Percentiles rank a stretch among this genome's conserved stretches.
These are phyloP conservation scores for Penicillium sp. DNA, from an alignment of 2,329 filamentous ascomycete species.

Conservation along the genomic window DNA sequence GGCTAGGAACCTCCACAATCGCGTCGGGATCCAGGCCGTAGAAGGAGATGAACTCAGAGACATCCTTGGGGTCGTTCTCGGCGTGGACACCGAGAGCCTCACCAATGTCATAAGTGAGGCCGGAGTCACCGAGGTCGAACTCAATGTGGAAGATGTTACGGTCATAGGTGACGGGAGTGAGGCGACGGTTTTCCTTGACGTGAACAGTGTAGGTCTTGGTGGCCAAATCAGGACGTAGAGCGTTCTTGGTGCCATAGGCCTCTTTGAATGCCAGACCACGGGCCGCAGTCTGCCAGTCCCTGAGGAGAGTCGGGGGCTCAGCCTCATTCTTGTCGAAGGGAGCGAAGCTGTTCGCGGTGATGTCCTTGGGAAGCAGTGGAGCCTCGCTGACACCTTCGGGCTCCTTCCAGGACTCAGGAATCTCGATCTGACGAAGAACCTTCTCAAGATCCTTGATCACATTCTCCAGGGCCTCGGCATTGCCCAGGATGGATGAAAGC, in stretches of 20 bases:
- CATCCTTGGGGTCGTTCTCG: conserved; percentile 79
- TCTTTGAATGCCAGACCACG: conserved; percentile 93
- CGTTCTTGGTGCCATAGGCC: conserved; percentile 72
- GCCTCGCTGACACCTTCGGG: conserved; percentile 49
- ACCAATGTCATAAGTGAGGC: conserved; percentile 93
- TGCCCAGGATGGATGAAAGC: conserved; percentile 60
- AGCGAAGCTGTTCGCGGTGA: conserved; percentile 78
- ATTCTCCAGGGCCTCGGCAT: conserved; percentile 62
- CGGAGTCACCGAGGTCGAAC: conserved; percentile 89
- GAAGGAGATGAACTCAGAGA: conserved; percentile 81
- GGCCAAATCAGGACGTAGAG: conserved; percentile 78
- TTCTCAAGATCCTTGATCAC: conserved; percentile 61
- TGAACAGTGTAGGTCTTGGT: conserved; percentile 83
- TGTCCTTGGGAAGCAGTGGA: conserved; percentile 57
- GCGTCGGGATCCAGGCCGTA: conserved; percentile 82
- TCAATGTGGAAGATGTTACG: conserved; percentile 99
- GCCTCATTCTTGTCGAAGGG: conserved; percentile 72
- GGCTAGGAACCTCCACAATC: conserved; percentile 85
- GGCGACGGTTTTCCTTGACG: conserved; percentile 91
- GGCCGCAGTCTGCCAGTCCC: conserved; percentile 78
- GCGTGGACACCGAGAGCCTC: conserved; percentile 96
- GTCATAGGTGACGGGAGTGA: conserved; percentile 86
- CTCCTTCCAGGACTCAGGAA: conserved; percentile 78
- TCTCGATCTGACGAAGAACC: conserved; percentile 69
- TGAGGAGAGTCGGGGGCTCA: conserved; percentile 65